Evolutionary conservation across 2,329 filamentous ascomycete species (phyloP), one percentile per base, ranked within the genome.

Genomic region (Epichloe gansuensis): DNA sequence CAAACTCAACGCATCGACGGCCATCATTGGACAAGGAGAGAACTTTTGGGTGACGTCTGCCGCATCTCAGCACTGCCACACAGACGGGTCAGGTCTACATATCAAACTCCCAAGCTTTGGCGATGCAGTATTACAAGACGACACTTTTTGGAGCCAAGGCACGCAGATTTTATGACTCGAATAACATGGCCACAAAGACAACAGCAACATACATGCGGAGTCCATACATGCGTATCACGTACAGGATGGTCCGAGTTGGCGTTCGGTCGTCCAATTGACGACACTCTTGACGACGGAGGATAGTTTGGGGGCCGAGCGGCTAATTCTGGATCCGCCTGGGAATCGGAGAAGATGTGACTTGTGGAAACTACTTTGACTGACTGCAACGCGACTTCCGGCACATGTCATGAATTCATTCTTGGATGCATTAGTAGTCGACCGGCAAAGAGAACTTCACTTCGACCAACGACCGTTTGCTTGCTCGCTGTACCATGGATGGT

Each of bases 321-420:
- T 47, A 38, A 38, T 47, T 47, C 35, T 47, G 45, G 47, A 50
- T 21, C 11, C n/a, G 12, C 49, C 15, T 11, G 12, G 43, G 11
- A 36, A 36, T 48, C 50, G 50, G 50, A 51, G 38, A 44, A 51
- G 46, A 49, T 44, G 13, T 23, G 46, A 34, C 51, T n/a, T 52
- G 46, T 45, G 40, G 8, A 25, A 12, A 47, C 25, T 25, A 25
- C 25, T 25, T 25, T 5, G 4, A 25, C 4, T 4, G 23, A 25
- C 23, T 25, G 23, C 23, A 25, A 25, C 23, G 23, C 1, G 23
- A 36, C 6, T 13, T 4, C 4, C 3, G 35, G 43, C 23, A 17
- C 25, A 34, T 45, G 25, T 34, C 25, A 21, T 41, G 13, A 41
- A 21, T 41, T 36, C 35, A 36, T 11, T 36, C 13, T 36, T 36